Evolutionary conservation across 1,284 basidiomycete genomes (phyloP), one percentile per base, ranked within the genome.

Genomic region (Rhodotorula sp.): DNA sequence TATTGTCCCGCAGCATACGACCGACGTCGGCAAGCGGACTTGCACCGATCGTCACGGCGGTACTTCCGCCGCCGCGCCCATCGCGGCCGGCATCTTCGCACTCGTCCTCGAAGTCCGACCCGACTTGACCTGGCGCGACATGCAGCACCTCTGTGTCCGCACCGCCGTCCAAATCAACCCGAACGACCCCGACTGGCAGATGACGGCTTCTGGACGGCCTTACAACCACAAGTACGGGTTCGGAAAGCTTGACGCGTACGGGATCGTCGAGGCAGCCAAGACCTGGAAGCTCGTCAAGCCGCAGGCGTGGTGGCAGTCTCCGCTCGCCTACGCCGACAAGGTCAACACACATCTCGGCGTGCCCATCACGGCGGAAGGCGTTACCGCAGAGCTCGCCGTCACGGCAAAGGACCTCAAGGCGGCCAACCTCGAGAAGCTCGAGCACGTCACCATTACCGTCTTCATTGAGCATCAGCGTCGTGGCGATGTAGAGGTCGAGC

Each of bases 151-250:
- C 49, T 89, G 90, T 66, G 88, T 99, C 47, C 84, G 85, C 69
- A 90, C 88, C 2, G 91, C 91, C 2, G 85, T 87, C 27, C 73
- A 74, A 44, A 54, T 98, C 81, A 98, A 95, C 79, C 84, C 86
- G 0, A 87, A 91, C 9, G 96, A 99, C 78, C 90, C 91, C 0
- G 94, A 97, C 80, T 99, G 96, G 96, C 91, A 96, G 78, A 82
- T 80, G 59, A 99, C 90, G 2, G 87, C 90, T 6, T 83, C 84
- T 1, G 93, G 92, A 10, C 85, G 89, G 54, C 85, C 83, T 55
- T 99, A 90, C 82, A 95, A 92, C 79, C 98, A 99, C 85, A 98
- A 98, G 81, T 99, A 95, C 77, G 96, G 96, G 2, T 99, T 90
- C 78, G 96, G 96, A 30, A 87, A 87, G 54, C 84, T 99, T 70